Conservation (phyloP, 768 basidiomycete species). For the Kwoniella heveanensis region DNA sequence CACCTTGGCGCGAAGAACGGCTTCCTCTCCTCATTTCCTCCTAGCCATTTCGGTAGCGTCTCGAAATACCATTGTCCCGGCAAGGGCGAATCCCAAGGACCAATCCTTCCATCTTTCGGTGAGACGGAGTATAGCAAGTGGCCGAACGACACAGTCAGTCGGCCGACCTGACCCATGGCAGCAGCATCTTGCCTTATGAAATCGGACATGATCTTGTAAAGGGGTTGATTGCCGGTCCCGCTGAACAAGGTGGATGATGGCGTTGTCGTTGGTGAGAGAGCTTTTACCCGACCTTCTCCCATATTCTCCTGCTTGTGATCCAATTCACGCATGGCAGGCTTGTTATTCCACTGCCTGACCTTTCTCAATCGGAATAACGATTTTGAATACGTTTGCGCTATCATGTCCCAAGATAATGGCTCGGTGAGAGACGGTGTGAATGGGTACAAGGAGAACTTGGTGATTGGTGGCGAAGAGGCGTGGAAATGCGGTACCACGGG, state of each 20-base stretch:
- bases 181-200: background rate
- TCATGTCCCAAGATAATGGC: constrained; percentile 11
- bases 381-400: background rate
- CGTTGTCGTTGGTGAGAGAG: too few species aligned
- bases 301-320: constrained; percentile 19
- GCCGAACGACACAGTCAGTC: constrained; percentile 10
- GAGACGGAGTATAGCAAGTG: constrained; percentile 9
- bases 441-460: constrained; percentile 20
- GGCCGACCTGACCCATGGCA: background rate
- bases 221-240: background rate
- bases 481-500: constrained; percentile 12
- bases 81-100: constrained; percentile 16
- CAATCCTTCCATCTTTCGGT: constrained; percentile 14
- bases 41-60: constrained; percentile 13
- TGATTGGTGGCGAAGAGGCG: constrained; percentile 5
- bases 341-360: constrained; percentile 17
- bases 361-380: constrained; percentile 19
- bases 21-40: background rate
- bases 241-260: background rate
- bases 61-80: constrained; percentile 19
- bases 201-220: background rate
- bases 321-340: constrained; percentile 20
- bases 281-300: background rate
- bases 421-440: constrained; percentile 16
- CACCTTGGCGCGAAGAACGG: constrained; percentile 22